These are phyloP conservation scores for Opeltia flavorubescens DNA, from an alignment of 495 filamentous ascomycete genomes.

Conservation along the genomic window DNA sequence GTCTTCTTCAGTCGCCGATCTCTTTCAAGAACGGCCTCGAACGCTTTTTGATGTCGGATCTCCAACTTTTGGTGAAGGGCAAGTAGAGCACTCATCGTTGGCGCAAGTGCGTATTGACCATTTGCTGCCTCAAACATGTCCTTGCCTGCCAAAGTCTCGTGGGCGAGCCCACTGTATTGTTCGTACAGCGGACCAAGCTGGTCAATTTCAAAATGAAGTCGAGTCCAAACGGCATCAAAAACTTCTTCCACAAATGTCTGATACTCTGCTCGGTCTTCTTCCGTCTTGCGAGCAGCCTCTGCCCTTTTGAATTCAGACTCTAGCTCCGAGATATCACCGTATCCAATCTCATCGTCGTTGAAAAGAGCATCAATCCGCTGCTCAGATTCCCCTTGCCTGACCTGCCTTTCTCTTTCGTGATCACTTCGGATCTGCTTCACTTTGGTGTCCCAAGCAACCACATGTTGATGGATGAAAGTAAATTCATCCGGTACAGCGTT, in stretches of 20 bases:
- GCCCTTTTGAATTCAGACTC: slow-evolving; percentile 45
- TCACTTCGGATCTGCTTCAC: slow-evolving; percentile 27
- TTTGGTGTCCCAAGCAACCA: slow-evolving; percentile 31
- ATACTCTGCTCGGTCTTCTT: slow-evolving; percentile 42
- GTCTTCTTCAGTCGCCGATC: slow-evolving; percentile 38
- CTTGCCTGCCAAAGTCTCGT: slow-evolving; percentile 24
- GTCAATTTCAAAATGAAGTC: slow-evolving; percentile 38
- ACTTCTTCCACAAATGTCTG: slow-evolving; percentile 36
- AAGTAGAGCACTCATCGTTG: slow-evolving; percentile 31
- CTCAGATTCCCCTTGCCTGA: slow-evolving; percentile 41
- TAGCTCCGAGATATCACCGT: slow-evolving; percentile 45
- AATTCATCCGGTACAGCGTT: slow-evolving; percentile 30
- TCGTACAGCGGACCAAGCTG: slow-evolving; percentile 38
- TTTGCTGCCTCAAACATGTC: slow-evolving; percentile 24
- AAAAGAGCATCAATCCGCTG: slow-evolving; percentile 39
- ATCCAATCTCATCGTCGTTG: slow-evolving; percentile 45
- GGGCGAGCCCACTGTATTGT: slow-evolving; percentile 20
- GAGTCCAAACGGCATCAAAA: slow-evolving; percentile 36
- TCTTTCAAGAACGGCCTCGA: slow-evolving; percentile 36
- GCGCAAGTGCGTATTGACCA: slow-evolving; percentile 26
- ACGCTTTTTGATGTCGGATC: slow-evolving; percentile 35
- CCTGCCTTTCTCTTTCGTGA: slow-evolving; percentile 33
- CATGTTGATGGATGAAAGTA: slow-evolving; percentile 30
- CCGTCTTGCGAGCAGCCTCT: slow-evolving; percentile 37
- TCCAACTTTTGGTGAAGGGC: slow-evolving; percentile 33